These are phyloP conservation scores for Suillus subaureus DNA, from an alignment of 768 basidiomycete species.

Conservation along the genomic window DNA sequence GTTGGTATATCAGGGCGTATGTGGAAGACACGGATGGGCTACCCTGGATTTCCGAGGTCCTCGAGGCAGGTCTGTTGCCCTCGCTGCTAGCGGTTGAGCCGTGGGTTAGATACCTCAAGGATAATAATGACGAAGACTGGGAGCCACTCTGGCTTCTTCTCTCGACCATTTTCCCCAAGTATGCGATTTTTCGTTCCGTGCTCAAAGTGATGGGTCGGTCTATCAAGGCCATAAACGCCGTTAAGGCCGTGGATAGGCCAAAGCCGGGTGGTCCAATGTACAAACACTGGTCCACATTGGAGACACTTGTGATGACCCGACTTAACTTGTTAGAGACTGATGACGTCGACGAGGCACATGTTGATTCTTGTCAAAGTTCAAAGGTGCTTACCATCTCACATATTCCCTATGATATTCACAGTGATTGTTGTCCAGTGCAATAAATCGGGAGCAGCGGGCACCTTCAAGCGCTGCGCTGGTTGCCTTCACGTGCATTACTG, in stretches of 20 bases:
- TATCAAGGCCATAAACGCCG: slow-evolving; percentile 17
- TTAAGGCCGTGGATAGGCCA: slow-evolving; percentile 17
- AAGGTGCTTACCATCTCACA: slow-evolving; percentile 17
- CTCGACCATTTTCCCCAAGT: slow-evolving; percentile 27
- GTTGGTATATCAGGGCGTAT: slow-evolving; percentile 33
- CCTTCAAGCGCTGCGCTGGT: slow-evolving; percentile 29
- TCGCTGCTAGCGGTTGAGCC: slow-evolving; percentile 29
- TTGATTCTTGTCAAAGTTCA: slow-evolving; percentile 27
- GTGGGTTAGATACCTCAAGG: slow-evolving; percentile 25
- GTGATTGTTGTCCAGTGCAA: slow-evolving; percentile 21
- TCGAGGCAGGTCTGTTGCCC: slow-evolving; percentile 27
- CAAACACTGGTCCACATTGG: slow-evolving; percentile 24
- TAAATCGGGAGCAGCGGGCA: slow-evolving; percentile 26
- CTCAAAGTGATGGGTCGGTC: slow-evolving; percentile 21
- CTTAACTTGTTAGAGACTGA: slow-evolving; percentile 13
- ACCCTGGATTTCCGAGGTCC: slow-evolving; percentile 26
- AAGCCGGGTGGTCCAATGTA: slow-evolving; percentile 19
- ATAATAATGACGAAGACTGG: slow-evolving; percentile 28
- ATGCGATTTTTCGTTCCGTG: slow-evolving; percentile 26
- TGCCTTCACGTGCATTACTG: slow-evolving; percentile 34
- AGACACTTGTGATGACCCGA: slow-evolving; percentile 21
- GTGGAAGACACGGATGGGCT: slow-evolving; percentile 28
- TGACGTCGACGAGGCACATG: slow-evolving; percentile 15
- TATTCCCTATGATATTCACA: neutral
- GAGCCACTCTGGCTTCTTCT: slow-evolving; percentile 29